Evolutionary conservation across 1,139 yeast species (phyloP).

Genomic region (Barnettozyma hawaiiensis): DNA sequence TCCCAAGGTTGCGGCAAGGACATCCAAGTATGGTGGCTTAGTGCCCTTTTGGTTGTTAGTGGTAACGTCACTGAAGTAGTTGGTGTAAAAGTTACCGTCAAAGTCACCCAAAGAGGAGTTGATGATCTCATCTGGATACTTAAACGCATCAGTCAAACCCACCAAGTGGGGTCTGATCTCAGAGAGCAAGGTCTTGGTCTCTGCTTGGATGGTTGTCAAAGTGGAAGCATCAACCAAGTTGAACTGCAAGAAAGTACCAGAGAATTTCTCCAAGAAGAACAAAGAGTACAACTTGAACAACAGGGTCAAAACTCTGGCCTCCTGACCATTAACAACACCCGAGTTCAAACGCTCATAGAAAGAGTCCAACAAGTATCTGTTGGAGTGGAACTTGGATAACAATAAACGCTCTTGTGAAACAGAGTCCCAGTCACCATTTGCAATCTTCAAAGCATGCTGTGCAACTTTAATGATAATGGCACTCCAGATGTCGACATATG

Average conservation of each 20-base stretch:
- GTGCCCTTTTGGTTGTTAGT: conserved; percentile 48
- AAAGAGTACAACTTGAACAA: conserved; percentile 62
- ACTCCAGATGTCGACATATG: conserved; percentile 40
- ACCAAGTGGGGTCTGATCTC: conserved; percentile 66
- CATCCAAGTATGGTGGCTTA: conserved; percentile 56
- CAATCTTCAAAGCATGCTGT: conserved; percentile 36
- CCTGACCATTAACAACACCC: conserved; percentile 23
- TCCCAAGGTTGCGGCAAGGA: conserved; percentile 46
- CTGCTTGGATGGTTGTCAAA: conserved; percentile 42
- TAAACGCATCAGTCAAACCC: conserved; percentile 86
- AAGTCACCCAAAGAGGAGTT: conserved; percentile 82
- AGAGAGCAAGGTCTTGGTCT: conserved; percentile 40
- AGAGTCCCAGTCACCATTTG: conserved; percentile 41
- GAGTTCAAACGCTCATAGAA: conserved; percentile 28
- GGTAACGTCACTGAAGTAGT: conserved; percentile 51
- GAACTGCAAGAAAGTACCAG: conserved; percentile 70
- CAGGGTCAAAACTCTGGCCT: conserved; percentile 37
- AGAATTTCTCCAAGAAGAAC: conserved; percentile 66
- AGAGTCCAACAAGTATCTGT: conserved; percentile 39
- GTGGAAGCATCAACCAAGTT: conserved; percentile 46
- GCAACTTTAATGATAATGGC: conserved; percentile 34
- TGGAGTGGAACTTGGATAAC: conserved; percentile 59
- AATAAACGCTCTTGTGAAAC: conserved; percentile 55
- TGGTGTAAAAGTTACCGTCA: conserved; percentile 82
- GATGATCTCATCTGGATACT: conserved; percentile 76